Percentiles rank a stretch among this genome's conserved stretches.
Evolutionary conservation across 2,329 filamentous ascomycete genomes (phyloP).

Genomic region (Aschersonia sp.): DNA sequence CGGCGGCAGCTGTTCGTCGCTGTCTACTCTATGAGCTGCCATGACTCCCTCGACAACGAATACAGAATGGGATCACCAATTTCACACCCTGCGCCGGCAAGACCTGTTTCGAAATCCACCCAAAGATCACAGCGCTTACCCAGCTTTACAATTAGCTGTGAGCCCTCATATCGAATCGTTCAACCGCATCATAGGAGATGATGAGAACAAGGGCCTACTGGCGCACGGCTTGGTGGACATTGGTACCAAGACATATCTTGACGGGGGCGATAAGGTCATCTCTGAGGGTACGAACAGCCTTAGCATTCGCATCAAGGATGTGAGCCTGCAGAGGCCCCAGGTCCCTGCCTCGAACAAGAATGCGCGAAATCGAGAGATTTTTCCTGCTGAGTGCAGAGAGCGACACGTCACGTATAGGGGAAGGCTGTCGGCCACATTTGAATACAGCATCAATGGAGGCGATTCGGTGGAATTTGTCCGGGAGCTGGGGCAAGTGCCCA

Average conservation of each 20-base stretch:
- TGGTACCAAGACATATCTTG: conserved; percentile 74
- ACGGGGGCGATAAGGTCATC: conserved; percentile 55
- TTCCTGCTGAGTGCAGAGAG: conserved; percentile 88
- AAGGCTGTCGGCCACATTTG: conserved; percentile 67
- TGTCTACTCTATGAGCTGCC: conserved; percentile 6
- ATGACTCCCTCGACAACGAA: conserved; percentile 46
- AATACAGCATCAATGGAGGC: conserved; percentile 77
- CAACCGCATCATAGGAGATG: conserved; percentile 70
- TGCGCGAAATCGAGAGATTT: conserved; percentile 69
- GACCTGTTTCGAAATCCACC: conserved; percentile 82
- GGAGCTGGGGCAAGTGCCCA: conserved; percentile 77
- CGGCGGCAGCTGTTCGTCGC: conserved; percentile 5
- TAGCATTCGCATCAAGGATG: conserved; percentile 62
- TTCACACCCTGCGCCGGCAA: conserved; percentile 74
- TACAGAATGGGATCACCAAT: conserved; percentile 72
- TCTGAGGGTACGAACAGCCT: conserved; percentile 56
- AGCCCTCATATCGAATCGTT: conserved; percentile 91
- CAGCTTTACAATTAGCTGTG: conserved; percentile 71
- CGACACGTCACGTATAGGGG: conserved; percentile 85
- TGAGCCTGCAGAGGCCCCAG: conserved; percentile 69
- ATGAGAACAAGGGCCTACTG: conserved; percentile 45
- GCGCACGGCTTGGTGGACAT: conserved; percentile 75
- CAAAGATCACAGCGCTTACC: conserved; percentile 76
- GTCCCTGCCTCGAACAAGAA: conserved; percentile 75
- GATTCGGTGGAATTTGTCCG: conserved; percentile 70